A percentile compares a stretch with the other conserved stretches of the same genome.
Conservation (phyloP, 192 early-diverging fungal genomes). For the Podila clonocystis region DNA sequence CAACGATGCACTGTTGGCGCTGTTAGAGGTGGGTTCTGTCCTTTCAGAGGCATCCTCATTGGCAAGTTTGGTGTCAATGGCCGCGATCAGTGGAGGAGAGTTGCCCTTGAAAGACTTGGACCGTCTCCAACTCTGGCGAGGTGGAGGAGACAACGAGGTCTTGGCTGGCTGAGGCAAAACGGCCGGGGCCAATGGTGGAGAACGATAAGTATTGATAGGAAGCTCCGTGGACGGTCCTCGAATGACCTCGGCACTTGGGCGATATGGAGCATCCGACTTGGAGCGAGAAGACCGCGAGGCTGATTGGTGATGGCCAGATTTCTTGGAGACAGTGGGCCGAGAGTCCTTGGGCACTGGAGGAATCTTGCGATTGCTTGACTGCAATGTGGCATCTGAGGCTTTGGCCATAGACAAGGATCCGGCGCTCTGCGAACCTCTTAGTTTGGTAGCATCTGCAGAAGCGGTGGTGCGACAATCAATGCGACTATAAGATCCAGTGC, state of each 20-base stretch:
- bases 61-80: constrained; percentile 21
- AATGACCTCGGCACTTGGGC: no score
- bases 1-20: constrained; percentile 7
- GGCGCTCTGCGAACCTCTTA: neutral
- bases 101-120: constrained; percentile 37
- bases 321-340: constrained; percentile 27
- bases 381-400: neutral
- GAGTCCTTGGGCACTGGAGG: constrained; percentile 3
- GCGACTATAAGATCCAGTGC: neutral
- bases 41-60: constrained; percentile 1
- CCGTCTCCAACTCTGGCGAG: constrained; percentile 39
- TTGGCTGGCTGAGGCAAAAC: constrained; percentile 10
- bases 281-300: constrained; percentile 16
- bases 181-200: neutral
- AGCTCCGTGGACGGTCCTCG: neutral
- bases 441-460: neutral
- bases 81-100: neutral
- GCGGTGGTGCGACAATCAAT: neutral
- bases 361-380: neutral
- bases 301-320: constrained; percentile 9
- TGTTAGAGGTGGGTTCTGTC: neutral
- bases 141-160: constrained; percentile 36
- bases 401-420: neutral
- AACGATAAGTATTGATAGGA: neutral
- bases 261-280: constrained; percentile 17